These are phyloP conservation scores for Aquanectria penicillioides DNA, from an alignment of 2,329 filamentous ascomycete genomes.

Conservation along the genomic window DNA sequence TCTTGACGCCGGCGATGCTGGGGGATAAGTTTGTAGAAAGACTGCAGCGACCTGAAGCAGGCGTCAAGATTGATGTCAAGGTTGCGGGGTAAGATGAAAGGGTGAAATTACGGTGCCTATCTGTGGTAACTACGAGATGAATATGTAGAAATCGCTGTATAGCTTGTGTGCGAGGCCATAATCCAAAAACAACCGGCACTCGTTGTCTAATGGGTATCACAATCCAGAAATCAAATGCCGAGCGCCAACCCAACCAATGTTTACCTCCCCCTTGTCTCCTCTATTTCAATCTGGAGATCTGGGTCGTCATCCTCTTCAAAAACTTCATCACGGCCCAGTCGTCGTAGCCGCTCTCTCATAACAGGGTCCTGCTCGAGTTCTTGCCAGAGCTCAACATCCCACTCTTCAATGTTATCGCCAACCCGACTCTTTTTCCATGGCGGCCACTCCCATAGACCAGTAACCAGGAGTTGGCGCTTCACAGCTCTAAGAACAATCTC, in stretches of 20 bases:
- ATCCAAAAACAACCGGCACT: slow-evolving; percentile 19
- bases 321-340: slow-evolving; percentile 51
- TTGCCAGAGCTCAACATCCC: slow-evolving; percentile 67
- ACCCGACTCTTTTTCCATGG: slow-evolving; percentile 51
- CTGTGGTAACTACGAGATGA: neutral
- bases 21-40: slow-evolving; percentile 26
- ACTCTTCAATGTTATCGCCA: slow-evolving; percentile 57
- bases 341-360: slow-evolving; percentile 53
- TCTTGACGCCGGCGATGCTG: slow-evolving; percentile 32
- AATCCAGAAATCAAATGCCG: slow-evolving; percentile 24
- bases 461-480: slow-evolving; percentile 57
- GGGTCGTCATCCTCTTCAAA: slow-evolving; percentile 37
- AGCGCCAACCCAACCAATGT: neutral
- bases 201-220: slow-evolving; percentile 40
- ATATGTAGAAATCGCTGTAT: slow-evolving; percentile 3
- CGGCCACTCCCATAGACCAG: slow-evolving; percentile 59
- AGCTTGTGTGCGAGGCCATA: slow-evolving; percentile 5
- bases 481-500: slow-evolving; percentile 69
- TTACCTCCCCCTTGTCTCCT: slow-evolving; percentile 28
- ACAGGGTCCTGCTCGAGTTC: slow-evolving; percentile 64
- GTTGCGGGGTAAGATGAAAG: neutral
- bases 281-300: slow-evolving; percentile 31
- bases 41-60: slow-evolving; percentile 17
- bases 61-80: slow-evolving; percentile 23
- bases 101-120: slow-evolving; percentile 5